phyloP scores from a whole-genome alignment of 106 monocot species.

The Allium sativum region DNA sequence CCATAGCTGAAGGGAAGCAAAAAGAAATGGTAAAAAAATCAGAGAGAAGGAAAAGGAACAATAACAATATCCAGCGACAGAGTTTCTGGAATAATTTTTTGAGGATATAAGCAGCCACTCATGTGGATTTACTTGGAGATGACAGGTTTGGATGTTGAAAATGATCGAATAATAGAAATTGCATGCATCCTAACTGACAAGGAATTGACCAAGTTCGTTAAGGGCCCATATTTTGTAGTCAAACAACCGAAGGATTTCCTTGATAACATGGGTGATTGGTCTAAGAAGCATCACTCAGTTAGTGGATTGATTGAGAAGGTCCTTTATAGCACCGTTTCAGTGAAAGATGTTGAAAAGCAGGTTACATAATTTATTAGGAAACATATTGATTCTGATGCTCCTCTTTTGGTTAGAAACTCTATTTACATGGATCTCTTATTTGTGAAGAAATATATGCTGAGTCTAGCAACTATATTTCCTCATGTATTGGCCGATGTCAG shows the following conservation, averaged over 20 bases:
- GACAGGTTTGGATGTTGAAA: no score
- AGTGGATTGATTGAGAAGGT: constrained; percentile 72
- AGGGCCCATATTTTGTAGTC: constrained; percentile 96
- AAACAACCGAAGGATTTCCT: constrained; percentile 73
- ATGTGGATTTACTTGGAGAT: no score
- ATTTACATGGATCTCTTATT: constrained; percentile 62
- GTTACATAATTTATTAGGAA: constrained; percentile 70
- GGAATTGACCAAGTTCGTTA: no score
- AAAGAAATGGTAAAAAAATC: no score
- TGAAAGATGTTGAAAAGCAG: constrained; percentile 83
- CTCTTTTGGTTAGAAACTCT: constrained; percentile 83
- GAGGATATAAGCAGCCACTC: no score
- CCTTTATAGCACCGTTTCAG: constrained; percentile 59
- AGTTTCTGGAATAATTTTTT: no score
- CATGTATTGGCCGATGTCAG: constrained; percentile 96
- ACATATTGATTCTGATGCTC: constrained; percentile 42
- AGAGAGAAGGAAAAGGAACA: no score
- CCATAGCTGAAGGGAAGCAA: no score
- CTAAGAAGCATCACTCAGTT: constrained; percentile 60
- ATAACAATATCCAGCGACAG: no score
- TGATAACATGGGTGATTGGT: constrained; percentile 92
- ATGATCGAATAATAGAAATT: no score
- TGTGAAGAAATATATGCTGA: constrained; percentile 92
- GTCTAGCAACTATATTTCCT: constrained; percentile 62
- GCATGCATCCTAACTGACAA: no score